Evolutionary conservation across 306 rosid species (phyloP).

Genomic region (Prunus kanzakura): DNA sequence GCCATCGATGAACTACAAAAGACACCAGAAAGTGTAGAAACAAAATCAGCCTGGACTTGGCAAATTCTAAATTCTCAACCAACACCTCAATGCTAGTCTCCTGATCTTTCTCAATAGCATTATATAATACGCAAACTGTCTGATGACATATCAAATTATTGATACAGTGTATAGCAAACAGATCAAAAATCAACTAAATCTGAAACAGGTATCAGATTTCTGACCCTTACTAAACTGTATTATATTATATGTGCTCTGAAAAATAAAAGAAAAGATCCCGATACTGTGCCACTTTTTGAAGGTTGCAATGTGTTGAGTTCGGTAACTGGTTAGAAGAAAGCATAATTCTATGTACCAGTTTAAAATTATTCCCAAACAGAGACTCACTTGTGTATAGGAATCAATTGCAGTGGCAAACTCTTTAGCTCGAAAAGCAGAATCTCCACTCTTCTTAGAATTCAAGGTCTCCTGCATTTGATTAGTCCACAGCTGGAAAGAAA

Average conservation of each 20-base stretch:
- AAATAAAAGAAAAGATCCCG: background rate
- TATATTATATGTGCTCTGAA: background rate
- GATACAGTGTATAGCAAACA: background rate
- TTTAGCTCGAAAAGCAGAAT: constrained; percentile 83
- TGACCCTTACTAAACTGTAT: background rate
- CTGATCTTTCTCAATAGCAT: background rate
- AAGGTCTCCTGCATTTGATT: constrained; percentile 92
- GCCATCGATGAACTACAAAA: constrained; percentile 77
- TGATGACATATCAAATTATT: background rate
- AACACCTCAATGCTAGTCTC: background rate
- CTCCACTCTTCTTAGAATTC: constrained; percentile 89
- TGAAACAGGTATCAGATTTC: background rate
- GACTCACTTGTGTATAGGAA: constrained; percentile 80
- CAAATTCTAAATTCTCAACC: too few species aligned
- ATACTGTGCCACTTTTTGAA: background rate
- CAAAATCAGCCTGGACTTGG: background rate
- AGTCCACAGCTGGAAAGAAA: constrained; percentile 96
- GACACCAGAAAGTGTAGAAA: background rate
- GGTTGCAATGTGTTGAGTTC: background rate
- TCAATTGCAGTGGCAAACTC: constrained; percentile 71
- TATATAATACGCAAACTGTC: background rate
- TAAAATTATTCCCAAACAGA: constrained; percentile 1
- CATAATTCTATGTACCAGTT: background rate
- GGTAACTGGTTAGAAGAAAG: background rate
- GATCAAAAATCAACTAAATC: background rate